phyloP scores from a whole-genome alignment of 129 eudicot species.

The Scalesia atractyloides region DNA sequence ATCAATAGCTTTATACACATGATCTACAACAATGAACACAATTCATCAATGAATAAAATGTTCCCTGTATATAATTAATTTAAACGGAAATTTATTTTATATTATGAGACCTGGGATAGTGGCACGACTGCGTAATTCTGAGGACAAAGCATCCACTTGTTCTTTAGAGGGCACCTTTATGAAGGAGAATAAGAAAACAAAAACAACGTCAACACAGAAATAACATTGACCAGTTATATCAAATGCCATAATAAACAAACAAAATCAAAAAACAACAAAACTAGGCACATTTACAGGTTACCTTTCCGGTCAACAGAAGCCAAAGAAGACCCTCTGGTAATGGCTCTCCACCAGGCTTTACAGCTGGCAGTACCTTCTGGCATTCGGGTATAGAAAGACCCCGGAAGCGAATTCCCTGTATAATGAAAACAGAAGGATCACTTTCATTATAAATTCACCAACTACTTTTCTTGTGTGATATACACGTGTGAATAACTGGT shows the following conservation, averaged over 20 bases:
- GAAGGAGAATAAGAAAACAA: conserved; percentile 2
- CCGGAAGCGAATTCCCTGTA: conserved; percentile 78
- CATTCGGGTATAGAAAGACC: conserved; percentile 86
- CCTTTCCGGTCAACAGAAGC: conserved; percentile 92
- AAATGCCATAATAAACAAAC: background rate
- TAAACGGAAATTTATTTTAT: background rate
- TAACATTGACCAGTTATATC: background rate
- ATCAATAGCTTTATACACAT: conserved; percentile 86
- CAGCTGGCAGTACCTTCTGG: conserved; percentile 75
- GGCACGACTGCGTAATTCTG: conserved; percentile 87
- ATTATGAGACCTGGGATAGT: conserved; percentile 67
- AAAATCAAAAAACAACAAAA: background rate
- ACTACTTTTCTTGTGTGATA: conserved; percentile 12
- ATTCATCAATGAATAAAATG: background rate
- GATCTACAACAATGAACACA: conserved; percentile 59
- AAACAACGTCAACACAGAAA: conserved; percentile 15
- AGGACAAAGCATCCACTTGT: conserved; percentile 85
- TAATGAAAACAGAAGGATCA: background rate
- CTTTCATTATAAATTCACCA: conserved; percentile 34
- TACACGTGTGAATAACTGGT: background rate
- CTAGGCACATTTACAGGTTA: conserved; percentile 18
- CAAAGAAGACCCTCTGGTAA: conserved; percentile 91
- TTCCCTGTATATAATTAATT: background rate
- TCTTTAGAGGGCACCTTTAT: conserved; percentile 85
- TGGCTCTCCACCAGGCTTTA: conserved; percentile 83